Percentiles rank a stretch among this genome's conserved stretches.
Conservation (phyloP, 106 monocot genomes). For the Narthecium ossifragum region DNA sequence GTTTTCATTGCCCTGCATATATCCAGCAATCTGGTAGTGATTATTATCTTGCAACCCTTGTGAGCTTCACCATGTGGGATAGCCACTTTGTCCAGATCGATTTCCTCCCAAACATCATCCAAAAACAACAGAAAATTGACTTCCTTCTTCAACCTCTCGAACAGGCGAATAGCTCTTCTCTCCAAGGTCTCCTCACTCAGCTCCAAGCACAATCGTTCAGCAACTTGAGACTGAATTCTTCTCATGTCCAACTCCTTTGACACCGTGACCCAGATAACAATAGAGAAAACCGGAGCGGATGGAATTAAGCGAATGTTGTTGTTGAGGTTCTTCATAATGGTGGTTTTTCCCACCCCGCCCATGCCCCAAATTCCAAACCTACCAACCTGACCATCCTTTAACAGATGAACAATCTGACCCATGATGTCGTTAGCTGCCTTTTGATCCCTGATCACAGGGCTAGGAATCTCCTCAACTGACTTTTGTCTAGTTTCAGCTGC, state of each 20-base stretch:
- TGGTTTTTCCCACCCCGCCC: too few species aligned
- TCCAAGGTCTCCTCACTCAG: too few species aligned
- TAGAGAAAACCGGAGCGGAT: too few species aligned
- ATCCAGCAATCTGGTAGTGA: neutral
- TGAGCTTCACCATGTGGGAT: constrained; percentile 1
- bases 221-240: too few species aligned
- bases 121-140: neutral
- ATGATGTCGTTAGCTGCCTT: neutral
- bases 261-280: too few species aligned
- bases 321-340: too few species aligned
- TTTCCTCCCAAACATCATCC: neutral
- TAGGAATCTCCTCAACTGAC: neutral
- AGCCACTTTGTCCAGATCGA: neutral
- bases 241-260: too few species aligned
- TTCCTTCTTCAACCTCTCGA: constrained; percentile 1
- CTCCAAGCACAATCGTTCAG: too few species aligned
- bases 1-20: neutral
- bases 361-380: too few species aligned
- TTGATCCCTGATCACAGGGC: neutral
- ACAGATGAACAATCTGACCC: neutral
- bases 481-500: neutral
- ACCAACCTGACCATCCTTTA: too few species aligned
- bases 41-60: neutral
- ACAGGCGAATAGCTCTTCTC: neutral
- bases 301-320: too few species aligned